phyloP scores from a whole-genome alignment of 495 filamentous ascomycete genomes.

The Penicillium malachiteum region DNA sequence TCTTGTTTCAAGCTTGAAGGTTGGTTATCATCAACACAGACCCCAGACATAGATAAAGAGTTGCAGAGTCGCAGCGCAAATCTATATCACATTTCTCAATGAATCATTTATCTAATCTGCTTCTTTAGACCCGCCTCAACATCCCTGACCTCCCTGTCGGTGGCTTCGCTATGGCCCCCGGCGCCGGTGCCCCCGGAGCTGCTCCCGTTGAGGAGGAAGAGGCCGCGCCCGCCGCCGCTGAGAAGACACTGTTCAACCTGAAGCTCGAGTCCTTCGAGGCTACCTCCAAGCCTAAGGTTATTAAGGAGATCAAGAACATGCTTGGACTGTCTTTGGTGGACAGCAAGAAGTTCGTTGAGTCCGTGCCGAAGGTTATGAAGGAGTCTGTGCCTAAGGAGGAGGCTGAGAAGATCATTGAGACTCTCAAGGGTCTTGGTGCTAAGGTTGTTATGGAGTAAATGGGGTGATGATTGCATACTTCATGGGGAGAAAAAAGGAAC shows the following conservation, averaged over 20 bases:
- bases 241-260: conserved; percentile 97
- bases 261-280: conserved; percentile 90
- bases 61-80: background rate
- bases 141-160: conserved; percentile 97
- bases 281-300: conserved; percentile 90
- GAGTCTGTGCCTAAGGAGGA: conserved; percentile 98
- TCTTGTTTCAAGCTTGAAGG: conserved; percentile 89
- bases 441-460: conserved; percentile 85
- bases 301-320: conserved; percentile 98
- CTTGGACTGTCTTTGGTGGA: conserved; percentile 94
- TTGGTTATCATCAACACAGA: conserved; percentile 31
- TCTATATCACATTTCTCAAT: too few relatives aligned
- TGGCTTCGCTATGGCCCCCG: conserved; percentile 70
- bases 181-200: conserved; percentile 53
- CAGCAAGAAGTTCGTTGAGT: conserved; percentile 99
- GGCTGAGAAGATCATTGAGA: conserved; percentile 94
- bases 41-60: background rate
- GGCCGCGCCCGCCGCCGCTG: conserved; percentile 72
- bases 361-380: conserved; percentile 96
- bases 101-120: background rate
- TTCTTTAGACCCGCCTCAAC: conserved; percentile 81
- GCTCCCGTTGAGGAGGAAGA: conserved; percentile 85
- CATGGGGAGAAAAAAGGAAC: conserved; percentile 21
- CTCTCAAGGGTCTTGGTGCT: conserved; percentile 87
- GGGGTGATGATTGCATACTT: background rate